A percentile compares a stretch with the other conserved stretches of the same genome.
Evolutionary conservation across 2,329 filamentous ascomycete species (phyloP).

Genomic region (Beauveria rudraprayagi): DNA sequence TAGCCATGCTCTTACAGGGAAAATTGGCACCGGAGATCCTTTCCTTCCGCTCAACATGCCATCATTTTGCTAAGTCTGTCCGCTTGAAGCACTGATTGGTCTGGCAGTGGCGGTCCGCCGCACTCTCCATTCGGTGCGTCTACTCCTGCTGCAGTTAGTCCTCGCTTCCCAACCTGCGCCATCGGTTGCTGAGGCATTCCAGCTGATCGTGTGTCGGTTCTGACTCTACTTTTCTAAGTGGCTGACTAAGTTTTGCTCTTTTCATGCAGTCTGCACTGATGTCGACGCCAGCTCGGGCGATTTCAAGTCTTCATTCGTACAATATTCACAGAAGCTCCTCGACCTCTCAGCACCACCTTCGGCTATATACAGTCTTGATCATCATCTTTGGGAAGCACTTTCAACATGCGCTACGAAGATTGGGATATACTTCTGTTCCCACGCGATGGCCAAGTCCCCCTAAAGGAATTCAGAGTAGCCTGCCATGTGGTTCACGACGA

Average conservation of each 20-base stretch:
- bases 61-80: background rate
- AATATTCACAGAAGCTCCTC: background rate
- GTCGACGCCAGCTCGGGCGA: background rate
- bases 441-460: constrained; percentile 53
- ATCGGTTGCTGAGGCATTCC: background rate
- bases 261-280: background rate
- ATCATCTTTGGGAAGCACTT: background rate
- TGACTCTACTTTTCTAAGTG: background rate
- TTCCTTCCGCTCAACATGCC: background rate
- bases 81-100: background rate
- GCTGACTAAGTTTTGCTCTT: background rate
- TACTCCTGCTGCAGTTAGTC: background rate
- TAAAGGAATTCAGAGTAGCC: constrained; percentile 75
- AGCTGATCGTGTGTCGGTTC: background rate
- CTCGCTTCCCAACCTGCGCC: background rate
- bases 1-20: background rate
- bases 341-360: background rate
- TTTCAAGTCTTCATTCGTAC: background rate
- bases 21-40: background rate
- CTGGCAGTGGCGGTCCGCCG: background rate
- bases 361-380: background rate
- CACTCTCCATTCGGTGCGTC: background rate
- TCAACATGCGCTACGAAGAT: constrained; percentile 71
- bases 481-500: constrained; percentile 59
- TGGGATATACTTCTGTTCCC: constrained; percentile 85